A percentile compares a stretch with the other conserved stretches of the same genome.
Evolutionary conservation across 345 rosid species (phyloP).

Genomic region (Euphorbia lathyris): DNA sequence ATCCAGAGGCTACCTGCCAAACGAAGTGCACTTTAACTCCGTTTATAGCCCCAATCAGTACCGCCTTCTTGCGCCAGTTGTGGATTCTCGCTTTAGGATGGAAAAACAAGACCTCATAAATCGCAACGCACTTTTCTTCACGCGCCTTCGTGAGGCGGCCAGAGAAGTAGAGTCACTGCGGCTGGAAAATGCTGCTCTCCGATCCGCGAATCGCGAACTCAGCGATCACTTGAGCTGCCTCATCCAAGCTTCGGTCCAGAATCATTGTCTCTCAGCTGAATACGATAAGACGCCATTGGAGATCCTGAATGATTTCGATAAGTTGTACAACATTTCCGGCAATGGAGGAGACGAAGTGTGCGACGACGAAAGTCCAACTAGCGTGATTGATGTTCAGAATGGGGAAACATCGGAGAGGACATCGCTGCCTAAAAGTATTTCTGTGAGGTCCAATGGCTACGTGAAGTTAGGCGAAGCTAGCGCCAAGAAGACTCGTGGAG

Average conservation of each 20-base stretch:
- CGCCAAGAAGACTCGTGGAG: constrained; percentile 16
- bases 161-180: constrained; percentile 58
- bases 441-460: constrained; percentile 61
- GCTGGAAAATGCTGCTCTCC: constrained; percentile 58
- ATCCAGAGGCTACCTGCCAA: background rate
- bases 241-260: constrained; percentile 36
- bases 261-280: constrained; percentile 25
- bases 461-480: constrained; percentile 33
- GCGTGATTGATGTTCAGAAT: constrained; percentile 30
- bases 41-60: background rate
- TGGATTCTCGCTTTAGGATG: constrained; percentile 34
- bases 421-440: constrained; percentile 66
- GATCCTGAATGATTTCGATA: constrained; percentile 33
- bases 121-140: constrained; percentile 38
- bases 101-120: constrained; percentile 48
- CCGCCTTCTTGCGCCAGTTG: constrained; percentile 8
- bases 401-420: constrained; percentile 34
- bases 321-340: constrained; percentile 17
- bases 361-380: constrained; percentile 41
- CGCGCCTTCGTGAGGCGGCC: constrained; percentile 42
- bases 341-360: constrained; percentile 26
- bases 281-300: constrained; percentile 39
- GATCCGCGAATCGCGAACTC: constrained; percentile 55
- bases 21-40: constrained; percentile 23
- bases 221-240: constrained; percentile 46